Evolutionary conservation across 2,329 filamentous ascomycete genomes (phyloP), one percentile per base, ranked within the genome.

Genomic region (Fusarium multiceps): DNA sequence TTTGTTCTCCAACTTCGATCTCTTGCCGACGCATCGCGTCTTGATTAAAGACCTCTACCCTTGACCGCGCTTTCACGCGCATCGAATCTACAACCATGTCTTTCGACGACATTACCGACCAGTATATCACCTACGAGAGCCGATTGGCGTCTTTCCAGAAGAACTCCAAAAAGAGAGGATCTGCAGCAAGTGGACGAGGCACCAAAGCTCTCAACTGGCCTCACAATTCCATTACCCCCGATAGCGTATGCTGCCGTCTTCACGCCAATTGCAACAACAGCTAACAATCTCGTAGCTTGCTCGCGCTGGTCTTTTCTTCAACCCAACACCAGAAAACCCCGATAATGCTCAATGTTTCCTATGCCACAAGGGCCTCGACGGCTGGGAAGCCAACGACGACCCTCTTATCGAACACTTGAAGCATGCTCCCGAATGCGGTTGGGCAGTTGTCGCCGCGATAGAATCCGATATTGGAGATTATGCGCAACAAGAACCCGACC

Each of bases 341-440:
- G 96, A 99, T 79, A 98, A 98, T 79, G 93, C 93, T 49, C 88
- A 89, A 72, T 99, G 96, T 79, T 98, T 97, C 80, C 85, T 94
- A 40, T 99, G 96, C 82, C 84, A 89, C 67, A 92, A 93, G 78
- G 89, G 90, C 58, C 86, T 99, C 14, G 94, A 97, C 78, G 94
- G 94, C 63, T 99, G 96, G 96, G 95, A 98, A 75, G 86, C 90
- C 41, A 89, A 90, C 23, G 96, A 99, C 77, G 88, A 93, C 64
- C 93, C 96, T 0, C 84, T 97, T 7, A 85, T 86, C 51, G 96
- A 99, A 78, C 96, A 99, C 80, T 79, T 97, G 30, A 93, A 90
- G 71, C 93, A 97, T 77, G 92, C 93, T 4, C 87, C 89, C 3
- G 85, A 90, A 41, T 99, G 96, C 77, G 93, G 93, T 18, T 98